Base-by-base conservation (phyloP, 257 asterid genomes). In the Salvia rosmarinus region DNA sequence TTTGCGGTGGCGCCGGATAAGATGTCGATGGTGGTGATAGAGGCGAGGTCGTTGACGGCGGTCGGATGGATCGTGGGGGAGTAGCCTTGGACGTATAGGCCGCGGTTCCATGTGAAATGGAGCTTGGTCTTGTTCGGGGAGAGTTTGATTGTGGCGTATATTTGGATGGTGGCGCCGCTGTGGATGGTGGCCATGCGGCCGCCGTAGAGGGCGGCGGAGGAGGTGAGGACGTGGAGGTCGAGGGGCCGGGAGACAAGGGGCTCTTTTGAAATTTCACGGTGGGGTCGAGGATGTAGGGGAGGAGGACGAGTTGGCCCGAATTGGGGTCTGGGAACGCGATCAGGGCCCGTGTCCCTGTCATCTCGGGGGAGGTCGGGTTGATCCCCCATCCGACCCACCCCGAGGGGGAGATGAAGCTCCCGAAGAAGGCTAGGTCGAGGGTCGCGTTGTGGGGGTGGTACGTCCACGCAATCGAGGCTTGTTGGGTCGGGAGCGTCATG, bases 321-420 rank as follows among this genome's bases (percentile, higher is more conserved):
- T 86, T 89, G 3, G 96, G 97, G 58, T 94, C 99, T 0, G 96
- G 97, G 64, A 89, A 94, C 6, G 96, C 93, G 30, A 91, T 83
- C 1, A 94, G 44, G 4, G 97, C 90, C 0, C 97, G 87, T 0
- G 98, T 75, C 0, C 98, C 98, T 0, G 96, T 86, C 99, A 94
- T 94, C 63, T 89, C 96, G 1, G 96, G 85, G 0, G 99, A 80
- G 7, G 77, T 88, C 0, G 96, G 97, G 80, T 94, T 91, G 39
- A 89, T 84, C 0, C 99, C 99, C 84, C 87, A 88, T 19, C 97
- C 99, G 54, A 94, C 97, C 99, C 99, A 94, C 3, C 99, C 99
- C 6, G 97, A 91, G 9, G 97, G 97, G 3, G 99, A 94, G 7
- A 89, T 94, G 80, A 94, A 94, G 66, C 74, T 75, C 1, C 99